Conservation (phyloP, 257 asterid genomes). For the Misopates orontium region DNA sequence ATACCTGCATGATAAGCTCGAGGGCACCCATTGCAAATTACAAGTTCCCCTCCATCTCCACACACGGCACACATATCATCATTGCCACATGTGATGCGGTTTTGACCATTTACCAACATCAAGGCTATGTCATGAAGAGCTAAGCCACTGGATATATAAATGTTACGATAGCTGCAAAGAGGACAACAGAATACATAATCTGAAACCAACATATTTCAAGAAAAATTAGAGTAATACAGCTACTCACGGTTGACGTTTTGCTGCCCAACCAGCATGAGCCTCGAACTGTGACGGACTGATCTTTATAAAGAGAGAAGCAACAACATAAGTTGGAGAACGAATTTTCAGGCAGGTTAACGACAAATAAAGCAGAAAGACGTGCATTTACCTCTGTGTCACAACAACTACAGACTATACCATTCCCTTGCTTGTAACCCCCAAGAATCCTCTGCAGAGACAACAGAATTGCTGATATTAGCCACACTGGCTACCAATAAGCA, state of each 20-base stretch:
- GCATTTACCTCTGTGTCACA: conserved; percentile 71
- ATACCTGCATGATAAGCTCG: conserved; percentile 93
- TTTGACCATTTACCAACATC: conserved; percentile 91
- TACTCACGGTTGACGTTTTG: conserved; percentile 98
- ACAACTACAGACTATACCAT: conserved; percentile 87
- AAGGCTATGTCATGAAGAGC: conserved; percentile 96
- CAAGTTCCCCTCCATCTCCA: conserved; percentile 84
- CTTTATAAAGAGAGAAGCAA: conserved; percentile 41
- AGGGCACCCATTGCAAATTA: conserved; percentile 86
- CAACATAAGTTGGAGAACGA: conserved; percentile 22
- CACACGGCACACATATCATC: conserved; percentile 98
- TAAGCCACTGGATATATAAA: conserved; percentile 83
- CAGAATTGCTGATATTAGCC: conserved; percentile 14
- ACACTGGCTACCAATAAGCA: conserved; percentile 15
- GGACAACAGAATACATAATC: conserved; percentile 20
- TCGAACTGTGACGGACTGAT: conserved; percentile 99
- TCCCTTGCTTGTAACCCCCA: conserved; percentile 94
- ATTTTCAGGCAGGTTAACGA: conserved; percentile 17
- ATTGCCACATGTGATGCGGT: conserved; percentile 61
- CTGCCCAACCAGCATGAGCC: conserved; percentile 98
- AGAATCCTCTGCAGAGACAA: conserved; percentile 66
- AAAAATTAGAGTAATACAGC: conserved; percentile 10
- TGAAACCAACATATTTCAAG: conserved; percentile 10
- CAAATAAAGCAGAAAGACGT: conserved; percentile 15
- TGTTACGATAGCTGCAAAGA: conserved; percentile 81